A percentile compares a stretch with the other conserved stretches of the same genome.
phyloP scores from a whole-genome alignment of 768 basidiomycete species.

The Lactarius pseudohatsudake region DNA sequence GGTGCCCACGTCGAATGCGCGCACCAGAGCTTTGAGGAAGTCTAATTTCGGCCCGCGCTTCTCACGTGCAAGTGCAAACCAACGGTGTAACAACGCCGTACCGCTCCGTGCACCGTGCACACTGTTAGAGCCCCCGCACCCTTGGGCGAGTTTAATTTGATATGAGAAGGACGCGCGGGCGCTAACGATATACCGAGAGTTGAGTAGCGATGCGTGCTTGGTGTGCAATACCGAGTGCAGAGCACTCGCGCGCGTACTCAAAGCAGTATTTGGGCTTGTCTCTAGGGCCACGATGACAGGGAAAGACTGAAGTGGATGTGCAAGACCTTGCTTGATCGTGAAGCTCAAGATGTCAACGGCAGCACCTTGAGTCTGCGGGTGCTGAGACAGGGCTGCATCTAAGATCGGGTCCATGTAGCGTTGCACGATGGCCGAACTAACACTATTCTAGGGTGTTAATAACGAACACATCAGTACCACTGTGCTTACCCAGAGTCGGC shows the following conservation, averaged over 20 bases:
- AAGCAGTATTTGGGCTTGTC: constrained; percentile 60
- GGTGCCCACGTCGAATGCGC: constrained; percentile 75
- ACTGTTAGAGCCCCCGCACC: constrained; percentile 24
- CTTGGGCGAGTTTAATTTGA: constrained; percentile 57
- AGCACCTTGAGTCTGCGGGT: constrained; percentile 68
- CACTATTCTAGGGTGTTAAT: constrained; percentile 47
- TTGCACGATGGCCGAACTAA: constrained; percentile 92
- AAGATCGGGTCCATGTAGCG: constrained; percentile 85
- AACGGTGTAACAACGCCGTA: constrained; percentile 79
- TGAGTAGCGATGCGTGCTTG: constrained; percentile 89
- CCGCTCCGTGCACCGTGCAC: constrained; percentile 51
- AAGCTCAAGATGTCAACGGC: constrained; percentile 92
- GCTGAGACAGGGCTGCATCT: constrained; percentile 71
- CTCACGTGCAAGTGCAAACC: constrained; percentile 91
- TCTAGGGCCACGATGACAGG: constrained; percentile 93
- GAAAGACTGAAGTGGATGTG: constrained; percentile 94
- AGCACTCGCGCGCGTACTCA: constrained; percentile 75
- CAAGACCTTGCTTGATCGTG: constrained; percentile 92
- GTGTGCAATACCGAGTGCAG: constrained; percentile 80
- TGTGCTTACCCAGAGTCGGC: constrained; percentile 88
- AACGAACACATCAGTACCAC: not conserved
- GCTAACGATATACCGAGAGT: constrained; percentile 78
- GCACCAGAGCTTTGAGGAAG: constrained; percentile 79
- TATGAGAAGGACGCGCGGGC: constrained; percentile 83
- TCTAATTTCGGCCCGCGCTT: constrained; percentile 85